Evolutionary conservation across 805 yeast species (phyloP).

Genomic region (Lachancea kluyveri): DNA sequence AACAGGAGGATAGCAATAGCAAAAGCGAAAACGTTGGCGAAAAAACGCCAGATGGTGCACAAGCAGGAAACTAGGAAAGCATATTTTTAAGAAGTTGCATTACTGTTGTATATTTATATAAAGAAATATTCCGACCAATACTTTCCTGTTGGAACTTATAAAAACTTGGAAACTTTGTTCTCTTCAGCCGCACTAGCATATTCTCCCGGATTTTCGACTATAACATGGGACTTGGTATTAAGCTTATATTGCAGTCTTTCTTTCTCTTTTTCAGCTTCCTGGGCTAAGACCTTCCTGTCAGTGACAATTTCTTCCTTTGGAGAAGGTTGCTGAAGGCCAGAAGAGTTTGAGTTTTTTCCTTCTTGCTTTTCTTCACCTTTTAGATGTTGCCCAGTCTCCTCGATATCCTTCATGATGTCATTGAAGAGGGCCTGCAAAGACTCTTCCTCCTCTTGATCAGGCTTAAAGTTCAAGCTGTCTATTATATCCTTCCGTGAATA

Average conservation of each 20-base stretch:
- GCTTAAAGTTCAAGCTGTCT: constrained; percentile 22
- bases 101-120: too few species aligned
- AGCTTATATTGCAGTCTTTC: constrained; percentile 26
- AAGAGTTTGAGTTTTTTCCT: too few species aligned
- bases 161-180: constrained; percentile 32
- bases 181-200: constrained; percentile 33
- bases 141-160: too few species aligned
- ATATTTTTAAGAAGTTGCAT: too few species aligned
- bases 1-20: too few species aligned
- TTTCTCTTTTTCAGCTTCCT: constrained; percentile 18
- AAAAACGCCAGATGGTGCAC: too few species aligned
- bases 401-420: constrained; percentile 21
- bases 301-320: constrained; percentile 15
- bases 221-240: constrained; percentile 31
- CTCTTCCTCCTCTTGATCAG: constrained; percentile 16
- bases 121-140: too few species aligned
- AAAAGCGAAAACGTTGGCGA: too few species aligned
- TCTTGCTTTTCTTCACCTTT: too few species aligned
- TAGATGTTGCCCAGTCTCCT: constrained; percentile 5
- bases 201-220: constrained; percentile 37
- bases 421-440: constrained; percentile 27
- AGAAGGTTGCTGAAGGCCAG: neutral
- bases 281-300: constrained; percentile 13
- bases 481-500: constrained; percentile 18
- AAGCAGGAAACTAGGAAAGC: too few species aligned